These are phyloP conservation scores for Capsicum chinense DNA, from an alignment of 257 asterid species.

Conservation along the genomic window DNA sequence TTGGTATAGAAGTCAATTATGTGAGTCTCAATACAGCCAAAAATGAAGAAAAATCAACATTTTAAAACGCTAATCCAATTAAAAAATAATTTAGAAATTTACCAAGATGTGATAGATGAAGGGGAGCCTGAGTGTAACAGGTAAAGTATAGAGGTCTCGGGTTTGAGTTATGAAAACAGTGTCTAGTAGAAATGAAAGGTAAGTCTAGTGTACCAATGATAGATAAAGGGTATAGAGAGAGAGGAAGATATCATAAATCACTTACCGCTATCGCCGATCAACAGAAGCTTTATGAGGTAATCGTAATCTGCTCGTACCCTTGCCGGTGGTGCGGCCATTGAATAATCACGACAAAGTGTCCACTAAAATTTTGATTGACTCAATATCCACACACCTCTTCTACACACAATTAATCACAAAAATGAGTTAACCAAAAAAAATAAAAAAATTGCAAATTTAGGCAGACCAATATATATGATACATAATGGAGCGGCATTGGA, in stretches of 20 bases:
- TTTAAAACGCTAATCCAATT: background rate
- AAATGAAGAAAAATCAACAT: background rate
- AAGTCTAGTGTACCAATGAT: background rate
- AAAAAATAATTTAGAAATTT: background rate
- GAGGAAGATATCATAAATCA: background rate
- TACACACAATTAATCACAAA: background rate
- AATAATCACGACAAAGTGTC: background rate
- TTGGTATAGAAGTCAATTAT: background rate
- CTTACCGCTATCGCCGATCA: conserved; percentile 22
- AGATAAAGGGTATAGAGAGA: background rate
- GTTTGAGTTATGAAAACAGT: too few species aligned
- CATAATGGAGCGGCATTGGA: background rate
- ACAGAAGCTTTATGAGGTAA: conserved; percentile 20
- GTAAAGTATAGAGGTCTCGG: too few species aligned
- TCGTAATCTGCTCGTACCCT: conserved; percentile 21
- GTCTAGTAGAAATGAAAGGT: too few species aligned
- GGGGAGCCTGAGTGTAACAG: too few species aligned
- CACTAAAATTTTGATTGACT: background rate
- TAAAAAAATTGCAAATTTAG: background rate
- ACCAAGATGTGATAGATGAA: conserved; percentile 9
- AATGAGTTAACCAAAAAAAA: background rate
- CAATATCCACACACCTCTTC: background rate
- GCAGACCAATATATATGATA: background rate
- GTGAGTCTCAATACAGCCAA: background rate
- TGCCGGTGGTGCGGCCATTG: conserved; percentile 21